Evolutionary conservation across 2,329 filamentous ascomycete species (phyloP).

Genomic region (Didymella glomerata): DNA sequence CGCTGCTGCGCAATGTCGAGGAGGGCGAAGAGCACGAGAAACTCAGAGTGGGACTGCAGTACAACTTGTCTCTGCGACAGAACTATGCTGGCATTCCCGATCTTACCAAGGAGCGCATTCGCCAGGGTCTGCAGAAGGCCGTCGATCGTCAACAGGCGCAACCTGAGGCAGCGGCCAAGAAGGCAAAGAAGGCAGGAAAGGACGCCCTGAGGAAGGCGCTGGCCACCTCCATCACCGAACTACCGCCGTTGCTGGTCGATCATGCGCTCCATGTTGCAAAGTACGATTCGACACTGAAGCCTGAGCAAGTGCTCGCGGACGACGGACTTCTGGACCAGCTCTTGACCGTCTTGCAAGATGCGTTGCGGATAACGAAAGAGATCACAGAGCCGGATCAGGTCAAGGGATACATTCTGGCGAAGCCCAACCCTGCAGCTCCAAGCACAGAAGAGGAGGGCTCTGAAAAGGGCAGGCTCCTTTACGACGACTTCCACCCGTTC

Average conservation of each 20-base stretch:
- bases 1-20: conserved; percentile 79
- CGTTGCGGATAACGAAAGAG: conserved; percentile 72
- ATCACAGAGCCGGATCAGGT: conserved; percentile 72
- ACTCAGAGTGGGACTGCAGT: conserved; percentile 77
- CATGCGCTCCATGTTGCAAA: conserved; percentile 76
- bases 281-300: conserved; percentile 74
- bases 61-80: conserved; percentile 82
- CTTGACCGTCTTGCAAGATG: conserved; percentile 73
- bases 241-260: conserved; percentile 86
- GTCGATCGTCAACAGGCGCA: conserved; percentile 65
- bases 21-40: conserved; percentile 86
- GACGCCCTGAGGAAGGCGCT: conserved; percentile 82
- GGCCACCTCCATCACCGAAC: conserved; percentile 84
- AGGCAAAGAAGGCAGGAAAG: conserved; percentile 76
- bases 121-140: conserved; percentile 71
- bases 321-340: conserved; percentile 71
- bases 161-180: conserved; percentile 63
- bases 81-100: conserved; percentile 80
- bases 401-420: conserved; percentile 90
- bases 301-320: conserved; percentile 74
- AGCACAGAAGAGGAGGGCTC: conserved; percentile 53
- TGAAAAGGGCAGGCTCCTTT: conserved; percentile 66
- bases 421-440: conserved; percentile 51
- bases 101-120: conserved; percentile 77
- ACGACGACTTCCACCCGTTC: conserved; percentile 97